Conservation (phyloP, 2,329 filamentous ascomycete species). For the Claviceps pusilla region DNA sequence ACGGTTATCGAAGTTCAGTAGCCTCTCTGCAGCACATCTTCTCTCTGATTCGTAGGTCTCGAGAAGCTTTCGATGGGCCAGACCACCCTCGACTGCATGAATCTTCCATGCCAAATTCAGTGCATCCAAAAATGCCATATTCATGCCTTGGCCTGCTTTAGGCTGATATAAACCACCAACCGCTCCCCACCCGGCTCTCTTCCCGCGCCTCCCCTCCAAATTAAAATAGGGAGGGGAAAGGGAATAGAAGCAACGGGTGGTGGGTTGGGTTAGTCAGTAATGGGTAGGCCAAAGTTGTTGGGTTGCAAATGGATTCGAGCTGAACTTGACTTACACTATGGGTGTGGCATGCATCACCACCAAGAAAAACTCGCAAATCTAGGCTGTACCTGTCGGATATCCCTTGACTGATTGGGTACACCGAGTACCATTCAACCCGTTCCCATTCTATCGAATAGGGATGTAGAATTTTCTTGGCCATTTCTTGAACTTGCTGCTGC, state of each 20-base stretch:
- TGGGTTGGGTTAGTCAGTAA: not conserved
- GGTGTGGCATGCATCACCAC: constrained; percentile 66
- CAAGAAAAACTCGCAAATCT: constrained; percentile 57
- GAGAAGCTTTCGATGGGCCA: constrained; percentile 60
- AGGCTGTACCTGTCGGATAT: constrained; percentile 53
- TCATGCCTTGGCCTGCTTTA: constrained; percentile 69
- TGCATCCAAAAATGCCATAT: constrained; percentile 65
- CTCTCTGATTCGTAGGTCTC: constrained; percentile 79
- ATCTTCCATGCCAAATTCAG: constrained; percentile 94
- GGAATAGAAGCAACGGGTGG: no score
- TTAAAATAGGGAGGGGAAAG: no score
- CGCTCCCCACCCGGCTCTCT: no score
- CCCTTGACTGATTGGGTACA: constrained; percentile 63
- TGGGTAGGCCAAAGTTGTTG: not conserved
- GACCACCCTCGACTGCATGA: constrained; percentile 72
- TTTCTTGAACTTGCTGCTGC: constrained; percentile 46
- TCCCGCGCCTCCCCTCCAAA: no score
- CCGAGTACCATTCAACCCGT: constrained; percentile 57
- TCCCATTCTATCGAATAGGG: constrained; percentile 56
- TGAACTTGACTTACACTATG: constrained; percentile 42
- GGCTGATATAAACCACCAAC: constrained; percentile 30
- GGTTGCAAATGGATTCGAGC: not conserved
- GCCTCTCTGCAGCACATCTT: constrained; percentile 66
- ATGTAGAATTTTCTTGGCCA: constrained; percentile 48
- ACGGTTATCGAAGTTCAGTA: constrained; percentile 74